These are phyloP conservation scores for Ganoderma sinense DNA, from an alignment of 1,284 basidiomycete species.

Conservation along the genomic window DNA sequence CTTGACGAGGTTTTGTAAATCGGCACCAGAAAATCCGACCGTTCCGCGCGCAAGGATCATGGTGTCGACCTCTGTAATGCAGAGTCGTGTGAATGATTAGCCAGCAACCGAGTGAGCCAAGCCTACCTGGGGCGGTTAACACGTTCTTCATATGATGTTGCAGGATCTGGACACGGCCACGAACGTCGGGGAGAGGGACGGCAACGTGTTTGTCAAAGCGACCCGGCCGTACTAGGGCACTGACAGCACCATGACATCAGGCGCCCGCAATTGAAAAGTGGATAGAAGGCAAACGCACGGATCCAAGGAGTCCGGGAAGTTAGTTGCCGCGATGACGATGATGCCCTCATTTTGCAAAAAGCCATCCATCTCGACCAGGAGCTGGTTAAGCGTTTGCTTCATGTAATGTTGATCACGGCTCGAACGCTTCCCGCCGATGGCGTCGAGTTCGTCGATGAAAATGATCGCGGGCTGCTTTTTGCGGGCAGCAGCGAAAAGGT, in stretches of 20 bases:
- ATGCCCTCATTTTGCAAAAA: constrained; percentile 92
- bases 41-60: constrained; percentile 90
- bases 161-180: constrained; percentile 88
- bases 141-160: constrained; percentile 90
- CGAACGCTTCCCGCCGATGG: constrained; percentile 92
- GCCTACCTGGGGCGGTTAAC: constrained; percentile 63
- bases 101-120: constrained; percentile 5
- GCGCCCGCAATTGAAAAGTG: not conserved
- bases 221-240: constrained; percentile 89
- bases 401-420: constrained; percentile 89
- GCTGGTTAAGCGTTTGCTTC: constrained; percentile 94
- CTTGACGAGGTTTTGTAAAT: constrained; percentile 95
- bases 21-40: constrained; percentile 91
- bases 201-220: constrained; percentile 92
- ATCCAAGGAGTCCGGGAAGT: constrained; percentile 93
- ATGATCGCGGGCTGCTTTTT: constrained; percentile 96
- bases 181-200: constrained; percentile 90
- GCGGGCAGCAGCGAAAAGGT: constrained; percentile 93
- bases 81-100: constrained; percentile 23
- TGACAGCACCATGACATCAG: constrained; percentile 14
- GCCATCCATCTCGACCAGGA: constrained; percentile 95
- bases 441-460: constrained; percentile 94
- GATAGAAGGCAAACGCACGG: constrained; percentile 56
- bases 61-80: constrained; percentile 73
- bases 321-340: constrained; percentile 94